phyloP scores from a whole-genome alignment of 768 basidiomycete species.

The Exsudoporus frostii region DNA sequence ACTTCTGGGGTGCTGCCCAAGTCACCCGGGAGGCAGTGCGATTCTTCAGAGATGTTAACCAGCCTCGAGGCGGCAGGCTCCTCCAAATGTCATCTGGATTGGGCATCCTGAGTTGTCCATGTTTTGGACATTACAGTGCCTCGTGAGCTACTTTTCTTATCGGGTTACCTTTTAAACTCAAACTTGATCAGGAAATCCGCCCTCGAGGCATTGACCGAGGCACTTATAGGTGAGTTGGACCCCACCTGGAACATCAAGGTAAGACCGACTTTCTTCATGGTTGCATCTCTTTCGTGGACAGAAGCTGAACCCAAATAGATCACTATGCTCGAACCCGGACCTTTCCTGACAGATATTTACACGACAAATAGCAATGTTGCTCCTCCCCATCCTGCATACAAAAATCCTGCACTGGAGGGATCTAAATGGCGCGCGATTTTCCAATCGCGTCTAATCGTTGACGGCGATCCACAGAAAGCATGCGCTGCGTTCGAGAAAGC shows the following conservation, averaged over 20 bases:
- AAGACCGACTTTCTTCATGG: not conserved
- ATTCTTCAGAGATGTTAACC: constrained; percentile 37
- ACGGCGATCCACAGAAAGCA: constrained; percentile 22
- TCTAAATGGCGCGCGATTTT: constrained; percentile 2
- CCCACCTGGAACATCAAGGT: constrained; percentile 24
- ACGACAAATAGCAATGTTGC: not conserved
- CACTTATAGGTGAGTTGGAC: constrained; percentile 6
- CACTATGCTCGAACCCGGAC: constrained; percentile 23
- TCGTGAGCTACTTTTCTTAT: constrained; percentile 14
- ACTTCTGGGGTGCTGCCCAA: constrained; percentile 32
- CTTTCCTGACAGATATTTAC: constrained; percentile 7
- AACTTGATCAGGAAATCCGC: constrained; percentile 17
- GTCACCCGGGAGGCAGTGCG: constrained; percentile 33
- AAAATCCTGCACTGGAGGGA: constrained; percentile 5
- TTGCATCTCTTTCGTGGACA: not conserved
- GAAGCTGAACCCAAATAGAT: constrained; percentile 5
- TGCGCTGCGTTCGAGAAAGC: constrained; percentile 19
- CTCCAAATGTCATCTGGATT: constrained; percentile 33
- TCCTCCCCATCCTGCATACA: constrained; percentile 18
- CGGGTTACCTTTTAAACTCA: not conserved
- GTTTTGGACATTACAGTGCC: constrained; percentile 24
- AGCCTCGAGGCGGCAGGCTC: constrained; percentile 33
- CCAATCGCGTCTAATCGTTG: not conserved
- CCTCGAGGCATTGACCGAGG: constrained; percentile 29
- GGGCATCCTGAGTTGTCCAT: constrained; percentile 14